A percentile compares a stretch with the other conserved stretches of the same genome.
phyloP scores from a whole-genome alignment of 2,329 filamentous ascomycete genomes.

The Westerdykella aurantiaca region DNA sequence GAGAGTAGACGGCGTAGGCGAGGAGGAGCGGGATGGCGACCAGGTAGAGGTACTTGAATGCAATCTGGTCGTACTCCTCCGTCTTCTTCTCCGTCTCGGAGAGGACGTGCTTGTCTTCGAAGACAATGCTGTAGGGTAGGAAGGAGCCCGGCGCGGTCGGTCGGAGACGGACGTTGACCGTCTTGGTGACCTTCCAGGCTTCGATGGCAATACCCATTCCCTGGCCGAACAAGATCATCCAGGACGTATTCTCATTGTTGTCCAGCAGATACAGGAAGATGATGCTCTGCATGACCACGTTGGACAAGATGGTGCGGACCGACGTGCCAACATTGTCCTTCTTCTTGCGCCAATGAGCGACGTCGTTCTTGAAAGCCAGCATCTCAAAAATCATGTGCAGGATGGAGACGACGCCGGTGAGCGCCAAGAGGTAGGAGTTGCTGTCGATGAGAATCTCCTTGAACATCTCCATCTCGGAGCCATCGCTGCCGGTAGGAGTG shows the following conservation, averaged over 20 bases:
- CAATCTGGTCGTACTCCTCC: slow-evolving; percentile 95
- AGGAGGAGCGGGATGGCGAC: slow-evolving; percentile 81
- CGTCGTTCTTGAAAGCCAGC: slow-evolving; percentile 94
- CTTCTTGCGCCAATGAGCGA: slow-evolving; percentile 97
- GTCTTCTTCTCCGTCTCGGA: slow-evolving; percentile 96
- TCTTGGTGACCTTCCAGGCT: slow-evolving; percentile 94
- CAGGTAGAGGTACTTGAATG: slow-evolving; percentile 95
- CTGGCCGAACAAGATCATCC: slow-evolving; percentile 97
- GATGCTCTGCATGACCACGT: slow-evolving; percentile 93
- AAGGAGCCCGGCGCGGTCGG: slow-evolving; percentile 61
- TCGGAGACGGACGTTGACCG: slow-evolving; percentile 80
- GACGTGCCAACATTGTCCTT: slow-evolving; percentile 98
- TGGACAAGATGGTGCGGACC: slow-evolving; percentile 89
- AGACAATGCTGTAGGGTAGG: slow-evolving; percentile 72
- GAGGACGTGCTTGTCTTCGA: slow-evolving; percentile 96
- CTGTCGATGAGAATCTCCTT: slow-evolving; percentile 93
- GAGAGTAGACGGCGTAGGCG: slow-evolving; percentile 85
- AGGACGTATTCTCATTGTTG: slow-evolving; percentile 95
- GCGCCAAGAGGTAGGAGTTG: slow-evolving; percentile 80
- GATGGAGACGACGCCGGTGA: slow-evolving; percentile 78
- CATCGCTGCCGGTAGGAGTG: slow-evolving; percentile 74
- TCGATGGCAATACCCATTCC: slow-evolving; percentile 74
- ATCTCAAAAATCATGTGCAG: slow-evolving; percentile 94
- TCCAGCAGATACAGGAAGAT: slow-evolving; percentile 97
- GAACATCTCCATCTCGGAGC: slow-evolving; percentile 92